phyloP scores from a whole-genome alignment of 2,329 filamentous ascomycete species.

The Aureobasidium lini region DNA sequence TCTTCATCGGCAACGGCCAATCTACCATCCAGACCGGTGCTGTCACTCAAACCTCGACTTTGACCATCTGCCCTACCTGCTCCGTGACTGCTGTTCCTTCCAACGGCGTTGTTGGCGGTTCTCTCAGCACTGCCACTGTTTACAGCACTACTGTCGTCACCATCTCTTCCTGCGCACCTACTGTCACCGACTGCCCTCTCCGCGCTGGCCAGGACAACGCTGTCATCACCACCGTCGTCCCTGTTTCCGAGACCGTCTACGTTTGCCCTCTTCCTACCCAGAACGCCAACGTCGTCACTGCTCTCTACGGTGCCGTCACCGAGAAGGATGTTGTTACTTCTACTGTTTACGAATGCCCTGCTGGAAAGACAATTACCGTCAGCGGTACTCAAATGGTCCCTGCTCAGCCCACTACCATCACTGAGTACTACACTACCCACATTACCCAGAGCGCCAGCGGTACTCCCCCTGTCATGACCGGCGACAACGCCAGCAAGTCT shows the following conservation, averaged over 20 bases:
- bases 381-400: neutral
- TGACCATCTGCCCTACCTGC: neutral
- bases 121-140: constrained; percentile 6
- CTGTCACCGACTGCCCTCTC: constrained; percentile 14
- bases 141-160: constrained; percentile 14
- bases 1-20: constrained; percentile 21
- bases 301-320: constrained; percentile 18
- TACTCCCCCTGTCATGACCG: neutral
- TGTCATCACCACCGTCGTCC: constrained; percentile 17
- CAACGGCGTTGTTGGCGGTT: neutral
- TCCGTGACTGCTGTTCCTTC: neutral
- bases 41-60: neutral
- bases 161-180: constrained; percentile 13
- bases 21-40: constrained; percentile 4
- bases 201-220: constrained; percentile 14
- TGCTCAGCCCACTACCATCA: constrained; percentile 6
- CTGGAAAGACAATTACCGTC: constrained; percentile 9
- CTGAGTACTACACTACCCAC: neutral
- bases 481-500: neutral
- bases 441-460: neutral
- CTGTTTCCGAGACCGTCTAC: constrained; percentile 15
- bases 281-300: constrained; percentile 19
- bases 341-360: constrained; percentile 30
- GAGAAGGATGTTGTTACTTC: neutral
- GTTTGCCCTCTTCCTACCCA: neutral